These are phyloP conservation scores for Globisporangium okanoganense DNA, from an alignment of 352 stramenopile genomes.

Conservation along the genomic window DNA sequence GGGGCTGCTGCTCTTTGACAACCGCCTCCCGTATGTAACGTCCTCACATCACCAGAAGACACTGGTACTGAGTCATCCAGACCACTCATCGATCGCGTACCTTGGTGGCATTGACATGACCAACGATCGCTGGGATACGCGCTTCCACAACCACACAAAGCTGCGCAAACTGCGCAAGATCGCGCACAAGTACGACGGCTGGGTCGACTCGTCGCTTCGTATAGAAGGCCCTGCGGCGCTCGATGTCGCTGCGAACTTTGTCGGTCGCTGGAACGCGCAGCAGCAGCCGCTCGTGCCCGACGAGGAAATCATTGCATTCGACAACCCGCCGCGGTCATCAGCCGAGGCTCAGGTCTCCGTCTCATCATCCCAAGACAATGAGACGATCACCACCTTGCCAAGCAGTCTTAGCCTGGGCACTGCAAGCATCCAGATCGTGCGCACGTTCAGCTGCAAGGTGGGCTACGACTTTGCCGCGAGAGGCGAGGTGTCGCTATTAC, in stretches of 20 bases:
- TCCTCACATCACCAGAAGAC: conserved; percentile 8
- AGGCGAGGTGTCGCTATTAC: conserved; percentile 31
- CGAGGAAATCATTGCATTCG: conserved; percentile 8
- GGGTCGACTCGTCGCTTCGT: conserved; percentile 25
- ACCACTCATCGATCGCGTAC: conserved; percentile 16
- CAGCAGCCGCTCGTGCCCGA: not conserved
- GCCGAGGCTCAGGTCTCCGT: not conserved
- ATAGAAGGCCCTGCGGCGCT: conserved; percentile 18
- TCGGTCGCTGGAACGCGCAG: conserved; percentile 24
- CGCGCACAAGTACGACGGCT: conserved; percentile 17
- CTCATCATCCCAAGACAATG: not conserved
- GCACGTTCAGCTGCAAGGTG: conserved; percentile 37
- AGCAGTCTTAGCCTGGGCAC: not conserved
- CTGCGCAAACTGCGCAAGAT: conserved; percentile 8
- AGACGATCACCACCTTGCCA: not conserved
- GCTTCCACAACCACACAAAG: conserved; percentile 25
- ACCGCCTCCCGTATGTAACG: not conserved
- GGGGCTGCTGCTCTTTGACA: conserved; percentile 9
- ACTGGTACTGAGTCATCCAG: conserved; percentile 3
- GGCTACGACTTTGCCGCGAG: conserved; percentile 26
- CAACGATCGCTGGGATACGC: conserved; percentile 29
- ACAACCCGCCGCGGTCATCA: not conserved
- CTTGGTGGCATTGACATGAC: conserved; percentile 32
- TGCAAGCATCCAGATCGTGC: conserved; percentile 28
- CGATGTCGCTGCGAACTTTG: conserved; percentile 29